Conservation (phyloP, 495 filamentous ascomycete genomes). For the Penicillium goetzii region DNA sequence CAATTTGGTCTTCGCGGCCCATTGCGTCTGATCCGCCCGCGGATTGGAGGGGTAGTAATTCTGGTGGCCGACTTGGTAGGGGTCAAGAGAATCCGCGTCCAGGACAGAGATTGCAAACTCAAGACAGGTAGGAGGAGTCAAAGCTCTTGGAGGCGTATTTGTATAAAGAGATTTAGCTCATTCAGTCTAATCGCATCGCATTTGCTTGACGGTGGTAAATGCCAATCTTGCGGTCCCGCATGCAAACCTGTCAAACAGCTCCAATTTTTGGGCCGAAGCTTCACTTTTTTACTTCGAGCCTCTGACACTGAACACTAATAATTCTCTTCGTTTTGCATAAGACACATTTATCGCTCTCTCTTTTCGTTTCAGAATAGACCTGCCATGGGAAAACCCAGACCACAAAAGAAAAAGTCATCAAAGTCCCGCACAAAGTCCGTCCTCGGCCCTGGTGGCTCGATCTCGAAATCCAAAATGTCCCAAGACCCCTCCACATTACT, state of each 20-base stretch:
- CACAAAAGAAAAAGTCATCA: conserved; percentile 51
- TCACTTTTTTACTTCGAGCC: conserved; percentile 32
- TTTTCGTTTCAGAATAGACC: conserved; percentile 12
- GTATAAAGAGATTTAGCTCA: neutral
- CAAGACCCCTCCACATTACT: conserved; percentile 60
- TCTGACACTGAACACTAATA: conserved; percentile 16
- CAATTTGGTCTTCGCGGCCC: conserved; percentile 91
- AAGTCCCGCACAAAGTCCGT: conserved; percentile 52
- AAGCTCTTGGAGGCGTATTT: neutral
- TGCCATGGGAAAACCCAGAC: conserved; percentile 53
- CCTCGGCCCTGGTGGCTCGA: conserved; percentile 47
- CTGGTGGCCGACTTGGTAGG: conserved; percentile 9
- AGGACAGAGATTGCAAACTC: neutral
- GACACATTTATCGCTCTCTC: conserved; percentile 7
- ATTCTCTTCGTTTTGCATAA: conserved; percentile 5
- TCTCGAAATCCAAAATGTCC: conserved; percentile 53
- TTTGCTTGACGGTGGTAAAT: conserved; percentile 15
- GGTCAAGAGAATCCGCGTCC: neutral
- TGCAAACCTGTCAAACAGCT: conserved; percentile 56
- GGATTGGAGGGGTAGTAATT: conserved; percentile 41
- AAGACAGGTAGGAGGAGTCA: neutral
- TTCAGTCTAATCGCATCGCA: conserved; percentile 15
- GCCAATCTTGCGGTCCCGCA: conserved; percentile 44
- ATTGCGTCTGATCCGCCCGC: conserved; percentile 57
- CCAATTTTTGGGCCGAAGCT: conserved; percentile 40